Base-by-base conservation (phyloP, 331 rosid genomes). In the Rosa hybrid region DNA sequence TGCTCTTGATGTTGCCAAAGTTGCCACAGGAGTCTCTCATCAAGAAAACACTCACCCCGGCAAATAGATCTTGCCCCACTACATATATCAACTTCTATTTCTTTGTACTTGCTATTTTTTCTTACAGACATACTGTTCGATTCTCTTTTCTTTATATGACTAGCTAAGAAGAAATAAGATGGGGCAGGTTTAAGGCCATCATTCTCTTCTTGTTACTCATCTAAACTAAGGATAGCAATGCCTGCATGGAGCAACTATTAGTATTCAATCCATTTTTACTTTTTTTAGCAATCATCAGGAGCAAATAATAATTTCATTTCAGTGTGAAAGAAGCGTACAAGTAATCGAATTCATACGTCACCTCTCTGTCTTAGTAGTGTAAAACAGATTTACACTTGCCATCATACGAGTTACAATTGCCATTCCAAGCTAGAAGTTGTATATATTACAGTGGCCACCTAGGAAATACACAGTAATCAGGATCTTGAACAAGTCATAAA, bases 1-100 rank as follows among this genome's bases (percentile, higher is more conserved):
- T 12, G 94, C 97, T 0, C 8, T 86, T 23, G 94, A 92, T 49
- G 92, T 92, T 27, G 97, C 97, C 4, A 92, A 88, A 86, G 94
- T 90, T 76, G 45, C 81, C 76, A 39, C 85, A 5, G 94, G 91
- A 8, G 12, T 70, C 39, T 48, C 92, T 16, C 56, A 68, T 78
- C 91, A 90, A 0, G 88, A 82, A 0, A 67, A 81, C 83, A 90
- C 92, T 11, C 89, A 57, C 77, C 94, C 91, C 27, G 80, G 77
- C 71, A 83, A 60, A 27, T 89, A 87, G 87, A 87, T 64, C 49
- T 20, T 21, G 11, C 8, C 20, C 12, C 12, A 34, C 39, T 3
- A 3, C 17, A 44, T 7, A 8, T 30, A 38, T 10, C 70, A 27
- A 30, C 80, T 63, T 49, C 62, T 23, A 45, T 23, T 12, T 75